Percentiles rank a stretch among this genome's conserved stretches.
These are phyloP conservation scores for Acacia acuminata DNA, from an alignment of 306 rosid species.

Conservation along the genomic window DNA sequence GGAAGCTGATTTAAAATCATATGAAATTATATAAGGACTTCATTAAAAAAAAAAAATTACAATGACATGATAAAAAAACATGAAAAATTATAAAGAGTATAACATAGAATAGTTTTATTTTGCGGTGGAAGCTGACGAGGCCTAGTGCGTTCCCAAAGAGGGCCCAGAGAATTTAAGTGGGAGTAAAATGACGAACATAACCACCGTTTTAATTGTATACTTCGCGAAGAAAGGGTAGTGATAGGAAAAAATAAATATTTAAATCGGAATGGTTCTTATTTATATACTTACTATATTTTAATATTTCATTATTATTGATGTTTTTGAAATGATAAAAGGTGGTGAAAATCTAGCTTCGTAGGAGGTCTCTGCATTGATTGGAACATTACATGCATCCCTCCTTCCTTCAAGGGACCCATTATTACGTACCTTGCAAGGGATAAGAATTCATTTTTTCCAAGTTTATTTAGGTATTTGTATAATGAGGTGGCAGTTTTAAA, in stretches of 20 bases:
- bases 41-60: no score
- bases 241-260: neutral
- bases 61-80: neutral
- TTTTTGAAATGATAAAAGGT: neutral
- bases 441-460: neutral
- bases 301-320: neutral
- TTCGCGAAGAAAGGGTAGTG: neutral
- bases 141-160: neutral
- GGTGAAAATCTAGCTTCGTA: neutral
- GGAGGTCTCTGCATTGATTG: neutral
- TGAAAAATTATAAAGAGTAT: neutral
- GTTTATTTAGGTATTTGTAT: neutral
- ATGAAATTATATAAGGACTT: no score
- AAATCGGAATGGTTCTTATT: neutral
- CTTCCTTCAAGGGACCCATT: constrained; percentile 19
- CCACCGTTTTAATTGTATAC: neutral
- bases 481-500: neutral
- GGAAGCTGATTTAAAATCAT: no score
- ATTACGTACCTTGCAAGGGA: constrained; percentile 5
- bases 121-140: constrained; percentile 50
- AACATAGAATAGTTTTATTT: neutral
- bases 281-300: neutral
- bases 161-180: constrained; percentile 14
- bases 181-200: neutral
- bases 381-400: constrained; percentile 21